These are phyloP conservation scores for Breynia disticha DNA, from an alignment of 441 rosid species.

Conservation along the genomic window DNA sequence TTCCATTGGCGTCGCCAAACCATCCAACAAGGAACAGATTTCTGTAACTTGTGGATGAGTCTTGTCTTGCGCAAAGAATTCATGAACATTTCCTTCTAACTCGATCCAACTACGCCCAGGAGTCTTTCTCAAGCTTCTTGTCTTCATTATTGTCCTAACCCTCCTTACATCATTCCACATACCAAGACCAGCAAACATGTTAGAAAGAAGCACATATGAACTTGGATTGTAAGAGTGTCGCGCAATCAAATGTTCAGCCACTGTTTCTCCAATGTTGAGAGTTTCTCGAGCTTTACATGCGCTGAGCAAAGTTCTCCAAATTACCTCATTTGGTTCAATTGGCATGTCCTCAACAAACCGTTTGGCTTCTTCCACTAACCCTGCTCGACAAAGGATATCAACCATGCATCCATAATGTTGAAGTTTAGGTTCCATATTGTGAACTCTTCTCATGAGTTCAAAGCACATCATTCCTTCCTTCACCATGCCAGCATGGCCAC, in stretches of 20 bases:
- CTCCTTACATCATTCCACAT: constrained; percentile 44
- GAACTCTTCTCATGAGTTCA: constrained; percentile 37
- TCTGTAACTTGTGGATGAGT: constrained; percentile 34
- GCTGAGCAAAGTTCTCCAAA: constrained; percentile 62
- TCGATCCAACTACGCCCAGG: constrained; percentile 47
- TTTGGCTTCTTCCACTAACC: constrained; percentile 44
- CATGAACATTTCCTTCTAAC: constrained; percentile 55
- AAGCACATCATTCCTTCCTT: constrained; percentile 53
- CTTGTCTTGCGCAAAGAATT: constrained; percentile 49
- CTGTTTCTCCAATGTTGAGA: constrained; percentile 28
- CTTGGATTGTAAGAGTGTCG: constrained; percentile 48
- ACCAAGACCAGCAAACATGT: constrained; percentile 47
- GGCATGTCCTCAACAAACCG: constrained; percentile 45
- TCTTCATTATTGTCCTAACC: constrained; percentile 45
- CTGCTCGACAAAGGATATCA: constrained; percentile 46
- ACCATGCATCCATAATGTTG: constrained; percentile 62
- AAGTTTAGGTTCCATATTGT: constrained; percentile 37
- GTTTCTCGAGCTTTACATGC: constrained; percentile 47
- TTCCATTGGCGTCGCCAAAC: neutral
- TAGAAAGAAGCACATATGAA: constrained; percentile 47
- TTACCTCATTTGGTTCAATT: constrained; percentile 47
- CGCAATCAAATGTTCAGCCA: constrained; percentile 46
- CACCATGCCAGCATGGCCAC: constrained; percentile 55
- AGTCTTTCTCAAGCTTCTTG: constrained; percentile 34
- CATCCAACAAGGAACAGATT: constrained; percentile 34